phyloP scores from a whole-genome alignment of 2,329 filamentous ascomycete species.

The Penicillium capsulatum region DNA sequence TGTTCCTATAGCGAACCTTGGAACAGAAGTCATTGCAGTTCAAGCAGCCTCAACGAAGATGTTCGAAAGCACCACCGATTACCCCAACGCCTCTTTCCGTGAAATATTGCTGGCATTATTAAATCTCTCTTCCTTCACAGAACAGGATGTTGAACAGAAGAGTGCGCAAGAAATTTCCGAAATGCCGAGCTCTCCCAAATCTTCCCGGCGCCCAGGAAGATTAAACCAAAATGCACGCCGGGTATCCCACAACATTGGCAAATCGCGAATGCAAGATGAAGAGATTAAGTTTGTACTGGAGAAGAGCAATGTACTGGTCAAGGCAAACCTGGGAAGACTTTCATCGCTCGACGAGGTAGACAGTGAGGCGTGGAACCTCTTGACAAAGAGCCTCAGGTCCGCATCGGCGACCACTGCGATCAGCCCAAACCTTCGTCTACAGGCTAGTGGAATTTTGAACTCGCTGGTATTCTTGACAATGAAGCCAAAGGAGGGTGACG shows the following conservation, averaged over 20 bases:
- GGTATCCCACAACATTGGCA: conserved; percentile 40
- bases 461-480: conserved; percentile 43
- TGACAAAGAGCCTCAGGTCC: conserved; percentile 55
- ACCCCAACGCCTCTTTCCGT: conserved; percentile 75
- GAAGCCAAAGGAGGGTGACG: conserved; percentile 35
- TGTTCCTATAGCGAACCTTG: conserved; percentile 61
- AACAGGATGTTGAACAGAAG: conserved; percentile 46
- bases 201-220: conserved; percentile 24
- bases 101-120: conserved; percentile 74
- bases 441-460: conserved; percentile 61
- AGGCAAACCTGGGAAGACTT: conserved; percentile 71
- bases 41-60: conserved; percentile 81
- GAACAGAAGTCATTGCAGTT: conserved; percentile 77
- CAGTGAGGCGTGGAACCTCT: conserved; percentile 69
- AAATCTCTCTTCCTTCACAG: conserved; percentile 54
- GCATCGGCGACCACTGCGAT: conserved; percentile 41
- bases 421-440: conserved; percentile 38
- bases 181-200: conserved; percentile 21
- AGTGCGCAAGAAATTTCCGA: conserved; percentile 54
- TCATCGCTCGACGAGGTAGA: conserved; percentile 59
- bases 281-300: conserved; percentile 57
- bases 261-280: conserved; percentile 41
- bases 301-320: conserved; percentile 68
- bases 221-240: conserved; percentile 39
- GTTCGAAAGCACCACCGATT: conserved; percentile 88